Evolutionary conservation across 2,329 filamentous ascomycete genomes (phyloP).

Genomic region (Aspergillus jensenii): DNA sequence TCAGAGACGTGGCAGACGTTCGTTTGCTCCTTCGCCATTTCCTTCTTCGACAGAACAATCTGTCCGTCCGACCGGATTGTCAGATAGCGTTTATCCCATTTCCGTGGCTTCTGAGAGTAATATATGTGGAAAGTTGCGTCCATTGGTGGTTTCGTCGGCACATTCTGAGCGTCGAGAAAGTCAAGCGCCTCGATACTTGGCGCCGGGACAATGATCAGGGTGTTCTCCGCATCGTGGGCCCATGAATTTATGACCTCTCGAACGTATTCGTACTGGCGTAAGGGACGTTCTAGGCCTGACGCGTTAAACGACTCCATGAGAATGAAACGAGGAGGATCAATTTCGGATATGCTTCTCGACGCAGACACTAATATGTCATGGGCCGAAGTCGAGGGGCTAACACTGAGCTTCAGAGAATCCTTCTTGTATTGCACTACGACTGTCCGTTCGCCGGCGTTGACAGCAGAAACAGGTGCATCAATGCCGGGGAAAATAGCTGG

Average conservation of each 20-base stretch:
- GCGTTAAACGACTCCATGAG: constrained; percentile 74
- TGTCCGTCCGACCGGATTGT: constrained; percentile 74
- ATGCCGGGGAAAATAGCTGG: constrained; percentile 50
- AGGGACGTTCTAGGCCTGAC: constrained; percentile 75
- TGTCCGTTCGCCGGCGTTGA: constrained; percentile 73
- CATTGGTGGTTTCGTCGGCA: constrained; percentile 62
- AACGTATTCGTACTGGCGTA: constrained; percentile 83
- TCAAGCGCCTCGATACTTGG: constrained; percentile 49
- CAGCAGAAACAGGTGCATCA: constrained; percentile 77
- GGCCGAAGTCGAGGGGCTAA: constrained; percentile 72
- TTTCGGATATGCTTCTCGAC: constrained; percentile 60
- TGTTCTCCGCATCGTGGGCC: constrained; percentile 78
- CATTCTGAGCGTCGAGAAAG: constrained; percentile 62
- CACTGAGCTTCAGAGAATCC: constrained; percentile 66
- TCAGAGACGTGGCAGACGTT: constrained; percentile 84
- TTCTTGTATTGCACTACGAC: constrained; percentile 73
- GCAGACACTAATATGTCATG: constrained; percentile 71
- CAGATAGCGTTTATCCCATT: constrained; percentile 85
- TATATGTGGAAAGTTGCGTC: constrained; percentile 72
- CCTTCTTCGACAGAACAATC: constrained; percentile 68
- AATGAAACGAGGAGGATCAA: constrained; percentile 67
- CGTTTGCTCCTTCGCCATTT: constrained; percentile 64
- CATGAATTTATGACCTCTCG: constrained; percentile 90
- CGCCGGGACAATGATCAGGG: constrained; percentile 65
- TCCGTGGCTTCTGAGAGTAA: constrained; percentile 76